Conservation (phyloP, 1,284 basidiomycete species). For the Ceratobasidium sp. region DNA sequence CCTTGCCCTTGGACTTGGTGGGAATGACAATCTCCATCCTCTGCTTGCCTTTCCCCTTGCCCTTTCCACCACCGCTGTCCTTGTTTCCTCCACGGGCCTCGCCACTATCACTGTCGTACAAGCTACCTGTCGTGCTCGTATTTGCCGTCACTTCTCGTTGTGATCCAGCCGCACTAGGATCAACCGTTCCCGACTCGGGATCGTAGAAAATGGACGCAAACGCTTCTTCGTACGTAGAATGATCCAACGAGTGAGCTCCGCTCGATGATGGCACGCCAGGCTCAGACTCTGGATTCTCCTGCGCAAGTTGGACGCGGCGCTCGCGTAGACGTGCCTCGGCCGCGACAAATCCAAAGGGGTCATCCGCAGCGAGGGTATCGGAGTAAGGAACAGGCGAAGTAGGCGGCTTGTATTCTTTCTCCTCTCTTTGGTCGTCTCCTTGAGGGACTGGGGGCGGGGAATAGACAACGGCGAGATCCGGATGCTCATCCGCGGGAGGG, state of each 20-base stretch:
- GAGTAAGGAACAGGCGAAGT: conserved; percentile 27
- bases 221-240: conserved; percentile 24
- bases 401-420: conserved; percentile 4
- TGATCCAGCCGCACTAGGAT: neutral
- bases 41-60: conserved; percentile 1
- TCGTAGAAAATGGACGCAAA: conserved; percentile 24
- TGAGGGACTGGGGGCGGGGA: neutral
- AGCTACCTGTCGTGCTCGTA: neutral
- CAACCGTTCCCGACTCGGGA: neutral
- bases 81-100: neutral
- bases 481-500: conserved; percentile 6
- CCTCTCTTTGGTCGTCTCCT: neutral
- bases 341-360: conserved; percentile 29
- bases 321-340: conserved; percentile 19
- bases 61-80: neutral
- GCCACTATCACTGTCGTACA: conserved; percentile 15
- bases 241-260: conserved; percentile 1
- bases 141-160: neutral
- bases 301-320: neutral
- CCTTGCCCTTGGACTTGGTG: conserved; percentile 12
- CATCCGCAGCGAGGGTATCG: conserved; percentile 19
- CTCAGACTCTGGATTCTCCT: neutral
- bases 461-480: neutral
- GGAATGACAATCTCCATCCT: conserved; percentile 32
- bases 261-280: conserved; percentile 10